Evolutionary conservation across 495 filamentous ascomycete species (phyloP), one percentile per base, ranked within the genome.

Genomic region (Hyaloscypha variabilis): DNA sequence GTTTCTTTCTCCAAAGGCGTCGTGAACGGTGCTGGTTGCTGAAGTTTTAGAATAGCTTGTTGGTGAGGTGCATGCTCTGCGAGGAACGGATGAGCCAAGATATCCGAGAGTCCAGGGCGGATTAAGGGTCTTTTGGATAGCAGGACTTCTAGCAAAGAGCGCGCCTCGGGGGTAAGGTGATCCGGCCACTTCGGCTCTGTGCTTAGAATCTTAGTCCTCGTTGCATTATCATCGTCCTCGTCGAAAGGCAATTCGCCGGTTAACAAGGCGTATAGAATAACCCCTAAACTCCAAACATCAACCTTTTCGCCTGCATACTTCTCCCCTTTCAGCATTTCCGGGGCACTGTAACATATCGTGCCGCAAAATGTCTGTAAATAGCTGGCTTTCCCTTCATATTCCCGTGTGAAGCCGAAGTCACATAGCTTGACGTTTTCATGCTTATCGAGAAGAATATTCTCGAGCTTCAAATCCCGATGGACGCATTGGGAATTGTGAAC

Each of bases 271-370:
- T 96, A 98, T 24, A 99, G 84, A 67, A 99, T 99, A 56, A 98
- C 93, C 0, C 95, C 95, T 70, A 99, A 77, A 75, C 95, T 98
- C 95, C 95, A 99, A 6, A 98, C 92, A 74, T 99, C 95, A 62
- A 99, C 95, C 75, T 96, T 97, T 78, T 97, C 94, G 2, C 93
- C 94, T 0, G 93, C 94, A 73, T 99, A 99, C 74, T 96, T 98
- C 77, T 99, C 95, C 42, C 93, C 96, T 74, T 95, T 97, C 36
- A 99, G 83, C 95, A 99, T 98, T 74, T 99, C 95, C 2, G 95
- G 95, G 8, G 95, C 95, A 65, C 92, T 96, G 77, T 99, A 99
- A 78, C 94, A 97, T 66, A 99, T 88, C 3, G 95, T 99, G 19
- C 95, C 95, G 77, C 95, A 99, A 75, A 97, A 99, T 1, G 95